These are phyloP conservation scores for Pythium sp. DNA, from an alignment of 352 stramenopile genomes.

Conservation along the genomic window DNA sequence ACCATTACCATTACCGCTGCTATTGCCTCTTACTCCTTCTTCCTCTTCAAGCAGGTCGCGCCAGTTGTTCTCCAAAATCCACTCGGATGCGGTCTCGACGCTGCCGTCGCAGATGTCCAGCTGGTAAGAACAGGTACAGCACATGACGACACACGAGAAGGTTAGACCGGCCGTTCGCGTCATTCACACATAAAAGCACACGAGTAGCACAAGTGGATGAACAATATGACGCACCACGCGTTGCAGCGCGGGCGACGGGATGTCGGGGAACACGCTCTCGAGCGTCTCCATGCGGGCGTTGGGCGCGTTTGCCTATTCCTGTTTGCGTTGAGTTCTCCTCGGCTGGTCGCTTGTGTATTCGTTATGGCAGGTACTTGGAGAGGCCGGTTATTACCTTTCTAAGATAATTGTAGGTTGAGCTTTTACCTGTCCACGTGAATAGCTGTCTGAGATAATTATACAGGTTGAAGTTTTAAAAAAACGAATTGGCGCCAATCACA, in stretches of 20 bases:
- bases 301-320: background rate
- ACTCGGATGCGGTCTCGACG: slow-evolving; percentile 50
- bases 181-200: background rate
- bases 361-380: no score
- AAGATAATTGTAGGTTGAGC: no score
- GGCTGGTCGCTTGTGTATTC: background rate
- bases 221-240: slow-evolving; percentile 15
- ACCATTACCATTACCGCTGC: background rate
- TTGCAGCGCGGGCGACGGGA: slow-evolving; percentile 34
- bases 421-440: no score
- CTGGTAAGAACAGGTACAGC: slow-evolving; percentile 16
- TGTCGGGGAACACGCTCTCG: slow-evolving; percentile 34
- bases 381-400: no score
- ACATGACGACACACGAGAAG: background rate
- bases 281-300: slow-evolving; percentile 57
- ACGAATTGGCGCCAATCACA: no score
- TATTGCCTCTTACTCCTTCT: background rate
- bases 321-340: background rate
- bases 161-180: background rate
- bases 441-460: no score
- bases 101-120: slow-evolving; percentile 52
- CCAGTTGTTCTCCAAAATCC: slow-evolving; percentile 64
- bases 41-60: slow-evolving; percentile 31
- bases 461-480: no score
- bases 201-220: background rate